Base-by-base conservation (phyloP, 352 stramenopile species). In the Phytophthora fragariae region DNA sequence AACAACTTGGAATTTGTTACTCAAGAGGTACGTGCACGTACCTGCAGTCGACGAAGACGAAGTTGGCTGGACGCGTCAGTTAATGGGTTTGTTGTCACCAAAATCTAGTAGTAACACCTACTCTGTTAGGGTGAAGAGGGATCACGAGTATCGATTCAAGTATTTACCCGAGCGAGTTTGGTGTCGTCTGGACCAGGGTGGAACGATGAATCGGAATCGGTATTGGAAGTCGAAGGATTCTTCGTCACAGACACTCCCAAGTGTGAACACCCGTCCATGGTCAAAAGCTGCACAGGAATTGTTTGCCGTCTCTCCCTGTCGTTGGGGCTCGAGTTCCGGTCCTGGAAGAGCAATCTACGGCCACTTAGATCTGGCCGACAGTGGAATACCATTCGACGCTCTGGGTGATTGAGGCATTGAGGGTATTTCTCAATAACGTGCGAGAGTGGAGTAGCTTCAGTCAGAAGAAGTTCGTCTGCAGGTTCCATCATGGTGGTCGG, bases 281-380 rank as follows among this genome's bases (percentile, higher is more conserved):
- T 73, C 33, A 92, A 29, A 35, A 92, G 62, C 56, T 92, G 85
- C 9, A 85, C 84, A 9, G 85, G 85, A 19, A 53, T 49, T 46
- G 57, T 11, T 68, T 63, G 70, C 1, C 52, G 53, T 21, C 62
- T 33, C 44, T 50, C 39, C 31, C 11, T 52, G 1, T 14, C 11
- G 14, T 33, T 65, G 15, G 21, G 53, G 12, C 29, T 71, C 9
- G 46, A 50, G 49, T 62, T 70, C n/a, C 58, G 65, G 52, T 65
- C 60, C 17, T 86, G 72, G 66, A 87, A 87, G 53, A 87, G 76
- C 37, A 88, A 39, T 21, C 79, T 72, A 1, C 75, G 83, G 1
- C 70, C 72, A 50, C 35, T 81, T 33, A 92, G 64, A 53, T 91
- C 85, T 1, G 81, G 81, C 15, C 83, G 72, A 9, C 75, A 75